phyloP scores from a whole-genome alignment of 192 early-diverging fungal species.

The Lunasporangiospora selenospora region DNA sequence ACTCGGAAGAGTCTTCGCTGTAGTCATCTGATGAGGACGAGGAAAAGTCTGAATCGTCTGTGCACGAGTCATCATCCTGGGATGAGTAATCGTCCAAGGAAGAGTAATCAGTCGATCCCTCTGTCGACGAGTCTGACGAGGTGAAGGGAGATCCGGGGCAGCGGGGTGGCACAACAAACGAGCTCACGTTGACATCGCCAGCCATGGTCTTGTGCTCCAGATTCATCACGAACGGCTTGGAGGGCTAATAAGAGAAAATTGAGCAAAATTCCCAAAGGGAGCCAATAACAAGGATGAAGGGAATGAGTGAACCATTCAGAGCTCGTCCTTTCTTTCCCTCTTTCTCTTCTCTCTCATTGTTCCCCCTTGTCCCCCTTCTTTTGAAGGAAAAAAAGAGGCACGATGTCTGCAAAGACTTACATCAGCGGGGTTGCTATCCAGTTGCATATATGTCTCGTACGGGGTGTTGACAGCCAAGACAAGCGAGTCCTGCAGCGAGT shows the following conservation, averaged over 20 bases:
- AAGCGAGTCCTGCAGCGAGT: constrained; percentile 42
- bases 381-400: too few relatives aligned
- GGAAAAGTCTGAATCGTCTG: constrained; percentile 22
- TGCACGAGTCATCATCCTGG: constrained; percentile 20
- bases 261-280: too few relatives aligned
- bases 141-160: constrained; percentile 25
- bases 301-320: too few relatives aligned
- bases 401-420: too few relatives aligned
- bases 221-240: constrained; percentile 43
- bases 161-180: constrained; percentile 32
- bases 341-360: too few relatives aligned
- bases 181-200: constrained; percentile 32
- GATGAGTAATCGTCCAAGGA: constrained; percentile 38
- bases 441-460: constrained; percentile 38
- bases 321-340: too few relatives aligned
- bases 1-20: constrained; percentile 20
- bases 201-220: constrained; percentile 41
- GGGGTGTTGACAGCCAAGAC: constrained; percentile 37
- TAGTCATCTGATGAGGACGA: constrained; percentile 36
- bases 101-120: constrained; percentile 30
- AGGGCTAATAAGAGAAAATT: constrained; percentile 6
- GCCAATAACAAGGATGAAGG: too few relatives aligned
- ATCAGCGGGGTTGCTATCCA: constrained; percentile 20
- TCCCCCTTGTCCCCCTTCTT: too few relatives aligned
- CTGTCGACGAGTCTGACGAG: constrained; percentile 28